Base-by-base conservation (phyloP, 768 basidiomycete species). In the Stropharia rugosoannulata region DNA sequence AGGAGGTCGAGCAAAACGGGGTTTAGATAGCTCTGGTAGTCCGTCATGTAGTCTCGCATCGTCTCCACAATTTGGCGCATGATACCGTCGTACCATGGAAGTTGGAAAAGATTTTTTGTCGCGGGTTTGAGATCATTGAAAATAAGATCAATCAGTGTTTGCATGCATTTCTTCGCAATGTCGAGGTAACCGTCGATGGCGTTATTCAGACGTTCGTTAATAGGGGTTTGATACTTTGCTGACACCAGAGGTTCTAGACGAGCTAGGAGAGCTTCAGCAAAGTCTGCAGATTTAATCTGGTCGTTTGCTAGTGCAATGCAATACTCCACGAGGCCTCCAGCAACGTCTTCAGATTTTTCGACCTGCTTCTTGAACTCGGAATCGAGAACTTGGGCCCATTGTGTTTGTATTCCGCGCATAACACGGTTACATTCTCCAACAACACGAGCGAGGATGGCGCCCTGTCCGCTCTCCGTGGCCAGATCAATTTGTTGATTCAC, bases 131-230 rank as follows among this genome's bases (percentile, higher is more conserved):
- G 74, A 68, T 98, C 97, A 70, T 97, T 91, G 78, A 97, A 94
- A 64, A 98, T 87, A 64, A 96, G 85, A 63, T 92, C 90, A 65
- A 99, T 95, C 55, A 99, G 83, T 0, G 90, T 89, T 64, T 96
- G 91, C 18, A 90, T 94, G 77, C 95, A 98, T 69, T 92, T 93
- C 78, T 98, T 98, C 50, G 95, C 95, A 38, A 98, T 93, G 70
- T 99, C 97, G 59, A 98, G 83, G 71, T 95, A 98, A 3, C 97
- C 97, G 68, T 99, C 96, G 62, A 98, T 98, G 35, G 95, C 95
- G 60, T 96, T 90, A 75, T 97, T 98, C 49, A 98, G 77, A 42
- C 86, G 82, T 64, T 94, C 93, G 61, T 83, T 86, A 64, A 98
- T 96, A 5, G 83, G 78, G 12, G 75, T 79, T 42, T 88, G 80